These are phyloP conservation scores for Pisolithus thermaeus DNA, from an alignment of 1,284 basidiomycete species.

Conservation along the genomic window DNA sequence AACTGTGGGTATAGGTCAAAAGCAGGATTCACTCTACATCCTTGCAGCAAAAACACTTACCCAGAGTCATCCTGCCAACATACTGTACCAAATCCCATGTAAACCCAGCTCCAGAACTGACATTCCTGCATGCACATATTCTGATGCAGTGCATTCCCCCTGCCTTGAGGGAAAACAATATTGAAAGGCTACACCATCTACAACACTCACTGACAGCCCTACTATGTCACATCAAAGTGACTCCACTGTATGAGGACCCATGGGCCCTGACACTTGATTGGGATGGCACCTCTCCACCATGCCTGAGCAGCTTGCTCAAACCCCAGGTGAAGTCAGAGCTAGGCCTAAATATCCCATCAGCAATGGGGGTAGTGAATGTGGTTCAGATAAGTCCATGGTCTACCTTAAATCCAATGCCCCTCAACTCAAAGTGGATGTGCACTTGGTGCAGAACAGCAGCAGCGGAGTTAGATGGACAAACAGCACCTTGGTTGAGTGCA, in stretches of 20 bases:
- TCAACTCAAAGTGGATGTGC: conserved; percentile 4
- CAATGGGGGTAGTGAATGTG: conserved; percentile 19
- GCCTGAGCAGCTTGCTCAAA: neutral
- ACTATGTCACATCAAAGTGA: neutral
- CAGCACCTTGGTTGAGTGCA: conserved; percentile 11
- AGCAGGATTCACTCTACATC: neutral
- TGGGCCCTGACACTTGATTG: neutral
- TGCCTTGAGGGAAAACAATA: conserved; percentile 4
- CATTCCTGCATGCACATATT: neutral
- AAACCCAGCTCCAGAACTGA: neutral
- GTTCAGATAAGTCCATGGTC: neutral
- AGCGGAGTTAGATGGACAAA: conserved; percentile 6
- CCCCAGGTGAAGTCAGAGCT: neutral
- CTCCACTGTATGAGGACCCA: conserved; percentile 1
- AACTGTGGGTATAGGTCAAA: neutral
- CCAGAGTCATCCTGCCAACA: neutral
- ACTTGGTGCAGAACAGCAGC: conserved; percentile 6
- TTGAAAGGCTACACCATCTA: neutral
- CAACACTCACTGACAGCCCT: neutral
- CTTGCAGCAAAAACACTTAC: neutral
- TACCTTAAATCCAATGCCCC: conserved; percentile 7
- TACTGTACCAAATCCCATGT: neutral
- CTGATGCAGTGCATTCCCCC: neutral
- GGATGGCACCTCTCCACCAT: neutral
- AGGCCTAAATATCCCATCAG: neutral